Evolutionary conservation across 2,329 filamentous ascomycete species (phyloP).

Genomic region (Ceratocystiopsis minuta): DNA sequence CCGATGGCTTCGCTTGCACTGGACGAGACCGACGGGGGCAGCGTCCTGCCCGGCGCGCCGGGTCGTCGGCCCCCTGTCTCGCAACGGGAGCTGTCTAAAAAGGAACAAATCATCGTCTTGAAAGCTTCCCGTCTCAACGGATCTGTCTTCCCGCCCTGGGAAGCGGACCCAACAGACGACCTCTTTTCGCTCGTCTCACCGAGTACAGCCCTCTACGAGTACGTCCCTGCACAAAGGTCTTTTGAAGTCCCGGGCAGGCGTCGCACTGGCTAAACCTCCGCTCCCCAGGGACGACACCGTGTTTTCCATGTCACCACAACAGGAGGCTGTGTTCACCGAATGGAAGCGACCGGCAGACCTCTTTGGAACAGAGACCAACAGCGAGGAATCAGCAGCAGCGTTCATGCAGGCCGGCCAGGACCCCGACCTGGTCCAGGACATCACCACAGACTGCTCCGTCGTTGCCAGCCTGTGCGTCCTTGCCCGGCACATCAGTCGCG

Average conservation of each 20-base stretch:
- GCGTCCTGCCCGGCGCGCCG: neutral
- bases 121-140: constrained; percentile 68
- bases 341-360: constrained; percentile 68
- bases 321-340: constrained; percentile 57
- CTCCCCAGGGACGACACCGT: constrained; percentile 43
- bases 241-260: no score
- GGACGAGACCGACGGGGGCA: neutral
- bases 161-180: constrained; percentile 34
- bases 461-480: constrained; percentile 67
- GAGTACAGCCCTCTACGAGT: constrained; percentile 42
- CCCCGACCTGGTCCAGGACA: constrained; percentile 82
- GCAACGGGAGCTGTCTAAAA: constrained; percentile 42
- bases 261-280: neutral
- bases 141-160: constrained; percentile 74
- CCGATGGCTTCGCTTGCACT: constrained; percentile 2
- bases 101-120: constrained; percentile 60
- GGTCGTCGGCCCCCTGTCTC: constrained; percentile 21
- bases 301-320: constrained; percentile 56
- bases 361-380: constrained; percentile 14
- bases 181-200: constrained; percentile 41
- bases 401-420: constrained; percentile 25
- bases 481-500: constrained; percentile 52
- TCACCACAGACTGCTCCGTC: constrained; percentile 91
- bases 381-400: no score
- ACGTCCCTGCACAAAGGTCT: constrained; percentile 15